Percentiles rank a stretch among this genome's conserved stretches.
These are phyloP conservation scores for Thielaviopsis populi DNA, from an alignment of 2,329 filamentous ascomycete genomes.

Conservation along the genomic window DNA sequence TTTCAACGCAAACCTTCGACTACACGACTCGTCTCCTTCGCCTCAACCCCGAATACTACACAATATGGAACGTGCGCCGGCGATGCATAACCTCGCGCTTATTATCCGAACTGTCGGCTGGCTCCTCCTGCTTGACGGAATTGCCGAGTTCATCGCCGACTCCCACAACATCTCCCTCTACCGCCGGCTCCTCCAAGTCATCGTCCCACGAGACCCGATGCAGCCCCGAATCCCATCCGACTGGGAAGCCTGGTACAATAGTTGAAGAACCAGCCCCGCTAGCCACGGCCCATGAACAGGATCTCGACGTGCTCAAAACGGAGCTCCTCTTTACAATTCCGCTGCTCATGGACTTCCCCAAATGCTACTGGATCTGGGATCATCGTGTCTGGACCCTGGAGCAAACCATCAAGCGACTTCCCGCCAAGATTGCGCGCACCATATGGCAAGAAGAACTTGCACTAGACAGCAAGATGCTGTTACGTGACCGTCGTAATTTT, in stretches of 20 bases:
- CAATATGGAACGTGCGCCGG: constrained; percentile 79
- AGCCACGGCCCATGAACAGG: constrained; percentile 18
- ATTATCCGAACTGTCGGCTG: constrained; percentile 39
- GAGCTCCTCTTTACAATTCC: constrained; percentile 76
- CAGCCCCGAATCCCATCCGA: constrained; percentile 31
- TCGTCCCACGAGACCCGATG: constrained; percentile 38
- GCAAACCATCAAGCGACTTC: constrained; percentile 51
- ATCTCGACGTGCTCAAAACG: constrained; percentile 42
- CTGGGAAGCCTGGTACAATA: constrained; percentile 42
- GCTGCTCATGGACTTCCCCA: constrained; percentile 71
- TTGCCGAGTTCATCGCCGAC: constrained; percentile 39
- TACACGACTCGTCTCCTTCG: constrained; percentile 58
- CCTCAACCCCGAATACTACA: constrained; percentile 79
- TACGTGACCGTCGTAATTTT: constrained; percentile 76
- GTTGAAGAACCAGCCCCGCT: constrained; percentile 26
- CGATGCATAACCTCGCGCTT: constrained; percentile 46
- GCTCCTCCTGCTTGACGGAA: constrained; percentile 39
- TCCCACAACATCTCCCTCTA: constrained; percentile 46
- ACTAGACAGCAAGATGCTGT: constrained; percentile 76
- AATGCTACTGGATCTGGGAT: constrained; percentile 99
- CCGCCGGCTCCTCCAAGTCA: constrained; percentile 41
- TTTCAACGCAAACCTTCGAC: constrained; percentile 43
- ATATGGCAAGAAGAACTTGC: constrained; percentile 78
- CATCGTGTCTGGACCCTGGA: constrained; percentile 76
- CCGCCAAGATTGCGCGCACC: constrained; percentile 36